Evolutionary conservation across 805 yeast genomes (phyloP).

Genomic region (Candida bentonensis): DNA sequence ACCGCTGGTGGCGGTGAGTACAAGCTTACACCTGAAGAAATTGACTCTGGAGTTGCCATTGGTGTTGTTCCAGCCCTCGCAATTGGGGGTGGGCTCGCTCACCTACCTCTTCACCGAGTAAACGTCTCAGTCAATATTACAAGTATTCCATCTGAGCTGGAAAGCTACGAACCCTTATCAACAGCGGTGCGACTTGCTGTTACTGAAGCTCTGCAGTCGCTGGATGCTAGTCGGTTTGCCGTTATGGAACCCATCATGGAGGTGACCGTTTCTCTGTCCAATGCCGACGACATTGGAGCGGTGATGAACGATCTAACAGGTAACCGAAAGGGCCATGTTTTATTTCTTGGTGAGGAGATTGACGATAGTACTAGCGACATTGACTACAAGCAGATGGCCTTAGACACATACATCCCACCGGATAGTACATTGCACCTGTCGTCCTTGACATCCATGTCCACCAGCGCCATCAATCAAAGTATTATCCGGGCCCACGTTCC

Average conservation of each 20-base stretch:
- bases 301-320: constrained; percentile 77
- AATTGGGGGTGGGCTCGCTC: constrained; percentile 27
- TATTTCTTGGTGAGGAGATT: constrained; percentile 54
- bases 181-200: constrained; percentile 34
- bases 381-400: constrained; percentile 27
- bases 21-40: constrained; percentile 16
- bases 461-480: constrained; percentile 13
- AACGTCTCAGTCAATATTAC: constrained; percentile 42
- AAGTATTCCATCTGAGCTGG: constrained; percentile 36
- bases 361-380: constrained; percentile 9
- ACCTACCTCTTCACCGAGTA: constrained; percentile 45
- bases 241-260: constrained; percentile 83
- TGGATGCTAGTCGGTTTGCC: constrained; percentile 25
- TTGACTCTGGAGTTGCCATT: constrained; percentile 14
- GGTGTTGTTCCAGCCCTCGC: constrained; percentile 29
- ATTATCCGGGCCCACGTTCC: constrained; percentile 72
- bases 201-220: constrained; percentile 22
- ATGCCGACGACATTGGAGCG: constrained; percentile 55
- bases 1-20: constrained; percentile 7
- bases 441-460: constrained; percentile 29
- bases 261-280: constrained; percentile 49
- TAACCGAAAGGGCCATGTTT: constrained; percentile 60
- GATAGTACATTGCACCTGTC: constrained; percentile 34
- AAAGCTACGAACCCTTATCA: constrained; percentile 27
- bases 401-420: constrained; percentile 55